Evolutionary conservation across 2,329 filamentous ascomycete species (phyloP), one percentile per base, ranked within the genome.

Genomic region (Hypoxylon sp.): DNA sequence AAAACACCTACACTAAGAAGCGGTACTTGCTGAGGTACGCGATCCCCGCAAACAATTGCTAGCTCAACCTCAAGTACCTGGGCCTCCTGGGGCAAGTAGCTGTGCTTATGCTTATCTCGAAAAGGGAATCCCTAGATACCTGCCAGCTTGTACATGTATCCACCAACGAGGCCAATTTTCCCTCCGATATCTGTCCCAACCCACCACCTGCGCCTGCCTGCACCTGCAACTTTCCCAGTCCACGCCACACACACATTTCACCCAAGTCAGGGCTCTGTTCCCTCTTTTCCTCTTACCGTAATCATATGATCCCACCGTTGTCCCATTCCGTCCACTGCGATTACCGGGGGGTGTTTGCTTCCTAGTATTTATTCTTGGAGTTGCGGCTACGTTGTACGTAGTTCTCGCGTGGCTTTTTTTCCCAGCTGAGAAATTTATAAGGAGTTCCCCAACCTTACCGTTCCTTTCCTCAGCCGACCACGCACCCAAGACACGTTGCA

Each of bases 401-500:
- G 40, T 37, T 55, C 53, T 60, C 27, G 60, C 33, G 50, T 64
- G 25, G 65, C 58, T 57, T 66, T 68, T 61, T 49, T 48, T 55
- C 40, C 55, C 51, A 58, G 58, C 51, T 60, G 51, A 61, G 51
- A 56, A 59, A 66, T 62, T 67, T 67, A 51, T 31, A 35, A 71
- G 69, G 69, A 69, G 66, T 69, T 69, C 69, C 66, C 69, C 69
- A 71, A 71, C 22, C 35, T 53, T 59, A 46, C 55, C 61, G 33
- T 63, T 62, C 57, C 42, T 51, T 64, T 56, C 57, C 31, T 63
- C 63, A 48, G 63, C 57, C 57, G 63, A 62, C 60, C 55, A 59
- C 57, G 35, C 60, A 40, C 40, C 62, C 42, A 64, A 60, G 51
- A 67, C 61, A 70, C 66, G 69, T 72, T 72, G 67, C 66, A 69